These are phyloP conservation scores for Oxyria digyna DNA, from an alignment of 148 eudicot genomes.

Conservation along the genomic window DNA sequence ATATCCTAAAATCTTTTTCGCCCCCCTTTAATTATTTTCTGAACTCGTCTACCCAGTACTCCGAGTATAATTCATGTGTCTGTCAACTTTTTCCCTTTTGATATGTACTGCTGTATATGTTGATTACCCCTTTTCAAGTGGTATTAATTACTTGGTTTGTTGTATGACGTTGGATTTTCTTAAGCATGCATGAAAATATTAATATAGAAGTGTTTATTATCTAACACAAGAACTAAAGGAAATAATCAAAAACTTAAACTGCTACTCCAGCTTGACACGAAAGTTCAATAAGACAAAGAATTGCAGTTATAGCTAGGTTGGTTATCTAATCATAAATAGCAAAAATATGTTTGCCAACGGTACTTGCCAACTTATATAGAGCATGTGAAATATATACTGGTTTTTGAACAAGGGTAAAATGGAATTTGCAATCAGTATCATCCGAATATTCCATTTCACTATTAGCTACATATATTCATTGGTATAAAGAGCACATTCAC, in stretches of 20 bases:
- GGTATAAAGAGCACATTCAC: no score
- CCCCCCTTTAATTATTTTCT: no score
- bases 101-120: neutral
- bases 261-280: neutral
- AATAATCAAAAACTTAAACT: neutral
- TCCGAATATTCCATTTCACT: neutral
- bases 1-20: no score
- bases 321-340: neutral
- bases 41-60: no score
- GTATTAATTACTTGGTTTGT: no score
- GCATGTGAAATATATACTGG: neutral
- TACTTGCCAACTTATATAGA: neutral
- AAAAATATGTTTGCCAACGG: no score
- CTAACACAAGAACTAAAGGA: neutral
- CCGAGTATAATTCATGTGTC: neutral
- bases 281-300: neutral
- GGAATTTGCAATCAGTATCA: neutral
- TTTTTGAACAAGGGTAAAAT: neutral
- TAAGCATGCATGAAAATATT: no score
- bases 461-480: no score
- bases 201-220: no score
- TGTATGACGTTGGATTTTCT: no score
- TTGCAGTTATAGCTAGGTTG: neutral
- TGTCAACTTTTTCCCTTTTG: neutral
- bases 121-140: neutral